phyloP scores from a whole-genome alignment of 768 basidiomycete species.

The Chlorophyllum brunneum region DNA sequence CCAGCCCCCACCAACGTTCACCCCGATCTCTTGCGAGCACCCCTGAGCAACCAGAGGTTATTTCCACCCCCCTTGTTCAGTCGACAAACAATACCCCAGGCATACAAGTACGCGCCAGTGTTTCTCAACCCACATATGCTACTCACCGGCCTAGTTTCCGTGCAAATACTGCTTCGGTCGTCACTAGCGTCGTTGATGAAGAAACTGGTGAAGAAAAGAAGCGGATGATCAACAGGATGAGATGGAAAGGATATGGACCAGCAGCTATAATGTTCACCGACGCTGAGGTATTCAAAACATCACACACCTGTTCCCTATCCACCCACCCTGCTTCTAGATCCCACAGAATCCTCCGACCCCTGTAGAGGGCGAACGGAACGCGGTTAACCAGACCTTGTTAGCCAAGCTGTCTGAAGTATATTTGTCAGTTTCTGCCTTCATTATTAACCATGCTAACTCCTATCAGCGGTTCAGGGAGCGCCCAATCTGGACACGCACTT shows the following conservation, averaged over 20 bases:
- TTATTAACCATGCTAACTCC: not conserved
- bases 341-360: slow-evolving; percentile 59
- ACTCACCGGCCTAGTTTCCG: slow-evolving; percentile 55
- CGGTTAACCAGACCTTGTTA: slow-evolving; percentile 52
- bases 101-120: slow-evolving; percentile 57
- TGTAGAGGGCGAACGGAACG: slow-evolving; percentile 56
- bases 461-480: slow-evolving; percentile 67
- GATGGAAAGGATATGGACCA: slow-evolving; percentile 84
- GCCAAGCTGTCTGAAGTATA: slow-evolving; percentile 48
- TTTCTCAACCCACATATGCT: not conserved
- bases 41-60: slow-evolving; percentile 60
- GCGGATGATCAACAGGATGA: slow-evolving; percentile 77
- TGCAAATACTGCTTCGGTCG: slow-evolving; percentile 69
- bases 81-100: slow-evolving; percentile 72
- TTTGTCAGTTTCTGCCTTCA: not conserved
- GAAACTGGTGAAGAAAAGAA: slow-evolving; percentile 79
- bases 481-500: slow-evolving; percentile 87
- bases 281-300: slow-evolving; percentile 32
- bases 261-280: slow-evolving; percentile 68
- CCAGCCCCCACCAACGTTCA: slow-evolving; percentile 40
- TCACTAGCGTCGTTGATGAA: slow-evolving; percentile 62
- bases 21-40: slow-evolving; percentile 28
- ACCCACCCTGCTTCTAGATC: slow-evolving; percentile 35
- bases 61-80: slow-evolving; percentile 91
- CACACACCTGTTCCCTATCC: not conserved